These are phyloP conservation scores for Penicillium diatomitis DNA, from an alignment of 495 filamentous ascomycete species.

Conservation along the genomic window DNA sequence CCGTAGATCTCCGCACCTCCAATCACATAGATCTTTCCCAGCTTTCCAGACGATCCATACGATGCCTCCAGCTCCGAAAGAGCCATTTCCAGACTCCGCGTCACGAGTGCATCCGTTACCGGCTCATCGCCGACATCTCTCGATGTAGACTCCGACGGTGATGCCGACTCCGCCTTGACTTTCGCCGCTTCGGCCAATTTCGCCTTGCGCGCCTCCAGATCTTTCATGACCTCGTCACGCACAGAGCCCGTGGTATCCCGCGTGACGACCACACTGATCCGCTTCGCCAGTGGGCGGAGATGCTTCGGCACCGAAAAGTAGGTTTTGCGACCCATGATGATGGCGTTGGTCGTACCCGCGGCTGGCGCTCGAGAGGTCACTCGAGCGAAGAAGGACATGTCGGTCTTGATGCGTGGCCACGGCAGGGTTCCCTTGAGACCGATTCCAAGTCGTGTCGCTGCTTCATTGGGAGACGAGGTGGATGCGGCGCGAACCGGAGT, in stretches of 20 bases:
- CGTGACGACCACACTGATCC: slow-evolving; percentile 72
- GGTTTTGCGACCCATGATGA: slow-evolving; percentile 96
- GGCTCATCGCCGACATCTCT: slow-evolving; percentile 5
- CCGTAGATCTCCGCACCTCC: slow-evolving; percentile 82
- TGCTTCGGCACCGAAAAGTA: slow-evolving; percentile 74
- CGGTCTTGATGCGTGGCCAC: slow-evolving; percentile 77
- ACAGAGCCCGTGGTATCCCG: slow-evolving; percentile 30
- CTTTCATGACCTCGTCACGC: slow-evolving; percentile 14
- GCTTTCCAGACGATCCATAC: slow-evolving; percentile 11
- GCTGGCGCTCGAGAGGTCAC: slow-evolving; percentile 60
- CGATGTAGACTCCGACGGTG: not conserved
- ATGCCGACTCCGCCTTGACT: slow-evolving; percentile 5
- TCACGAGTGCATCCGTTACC: slow-evolving; percentile 28
- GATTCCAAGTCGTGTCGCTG: slow-evolving; percentile 64
- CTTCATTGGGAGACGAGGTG: slow-evolving; percentile 13
- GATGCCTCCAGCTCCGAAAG: slow-evolving; percentile 28
- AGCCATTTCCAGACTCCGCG: slow-evolving; percentile 47
- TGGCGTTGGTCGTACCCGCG: slow-evolving; percentile 50
- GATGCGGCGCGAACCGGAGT: slow-evolving; percentile 26
- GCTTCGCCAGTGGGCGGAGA: slow-evolving; percentile 69
- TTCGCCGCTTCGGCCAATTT: slow-evolving; percentile 13
- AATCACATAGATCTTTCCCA: slow-evolving; percentile 68
- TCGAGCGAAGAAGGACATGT: slow-evolving; percentile 92
- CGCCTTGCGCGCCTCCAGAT: slow-evolving; percentile 14
- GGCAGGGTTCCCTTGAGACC: slow-evolving; percentile 71